phyloP scores from a whole-genome alignment of 257 asterid genomes.

The Thymus mandschuricus region DNA sequence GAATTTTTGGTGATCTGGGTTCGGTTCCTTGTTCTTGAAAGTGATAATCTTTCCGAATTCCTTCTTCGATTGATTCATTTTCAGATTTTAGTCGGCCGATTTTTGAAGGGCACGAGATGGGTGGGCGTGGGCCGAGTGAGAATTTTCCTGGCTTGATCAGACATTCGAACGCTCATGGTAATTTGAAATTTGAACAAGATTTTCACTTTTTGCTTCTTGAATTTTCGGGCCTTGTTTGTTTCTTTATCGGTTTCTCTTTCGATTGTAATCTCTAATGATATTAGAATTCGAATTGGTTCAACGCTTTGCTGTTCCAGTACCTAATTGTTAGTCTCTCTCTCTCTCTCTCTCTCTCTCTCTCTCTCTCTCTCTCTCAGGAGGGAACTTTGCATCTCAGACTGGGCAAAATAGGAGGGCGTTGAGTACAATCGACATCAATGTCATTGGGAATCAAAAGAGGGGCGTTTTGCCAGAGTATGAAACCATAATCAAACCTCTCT shows the following conservation, averaged over 20 bases:
- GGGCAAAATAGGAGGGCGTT: slow-evolving; percentile 65
- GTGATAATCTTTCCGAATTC: not conserved
- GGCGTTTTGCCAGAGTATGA: slow-evolving; percentile 59
- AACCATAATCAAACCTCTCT: not conserved
- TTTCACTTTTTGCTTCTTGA: not conserved
- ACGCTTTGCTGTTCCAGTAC: not conserved
- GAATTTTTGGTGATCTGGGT: slow-evolving; percentile 14
- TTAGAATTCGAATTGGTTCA: not conserved
- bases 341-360: not conserved
- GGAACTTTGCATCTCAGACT: slow-evolving; percentile 8
- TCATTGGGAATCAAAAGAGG: slow-evolving; percentile 56
- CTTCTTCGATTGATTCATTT: not conserved
- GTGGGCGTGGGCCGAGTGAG: slow-evolving; percentile 54
- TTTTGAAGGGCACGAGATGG: slow-evolving; percentile 43
- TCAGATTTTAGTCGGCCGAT: not conserved
- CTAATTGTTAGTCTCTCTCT: not conserved
- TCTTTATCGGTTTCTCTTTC: slow-evolving; percentile 4
- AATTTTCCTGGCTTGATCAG: slow-evolving; percentile 47
- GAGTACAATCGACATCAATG: slow-evolving; percentile 60
- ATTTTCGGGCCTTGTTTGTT: not conserved
- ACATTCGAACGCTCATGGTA: slow-evolving; percentile 59
- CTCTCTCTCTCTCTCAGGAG: slow-evolving; percentile 33
- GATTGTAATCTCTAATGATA: not conserved
- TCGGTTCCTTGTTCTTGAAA: slow-evolving; percentile 1
- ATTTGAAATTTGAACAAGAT: slow-evolving; percentile 24